phyloP scores from a whole-genome alignment of 345 rosid genomes.

The Brassica rapa region DNA sequence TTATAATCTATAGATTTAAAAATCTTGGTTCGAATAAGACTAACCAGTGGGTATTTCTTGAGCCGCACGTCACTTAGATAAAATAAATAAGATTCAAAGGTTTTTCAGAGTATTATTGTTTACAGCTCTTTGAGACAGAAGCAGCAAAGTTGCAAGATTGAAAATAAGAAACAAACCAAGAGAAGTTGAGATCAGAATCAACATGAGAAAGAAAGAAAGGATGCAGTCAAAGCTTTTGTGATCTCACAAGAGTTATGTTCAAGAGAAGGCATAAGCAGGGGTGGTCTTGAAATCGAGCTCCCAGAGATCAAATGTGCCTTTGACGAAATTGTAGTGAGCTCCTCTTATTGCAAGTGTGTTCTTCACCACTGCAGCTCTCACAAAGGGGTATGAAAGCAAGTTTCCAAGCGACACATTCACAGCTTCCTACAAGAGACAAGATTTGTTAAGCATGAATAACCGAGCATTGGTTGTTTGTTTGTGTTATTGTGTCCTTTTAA shows the following conservation, averaged over 20 bases:
- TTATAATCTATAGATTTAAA: not conserved
- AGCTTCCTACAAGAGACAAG: slow-evolving; percentile 55
- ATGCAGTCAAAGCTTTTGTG: slow-evolving; percentile 26
- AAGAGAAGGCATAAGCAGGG: slow-evolving; percentile 44
- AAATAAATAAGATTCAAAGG: not conserved
- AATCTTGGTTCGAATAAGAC: not conserved
- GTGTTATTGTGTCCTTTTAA: not conserved
- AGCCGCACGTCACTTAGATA: not conserved
- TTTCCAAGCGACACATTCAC: slow-evolving; percentile 83
- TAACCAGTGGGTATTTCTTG: not conserved
- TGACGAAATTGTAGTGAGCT: slow-evolving; percentile 75
- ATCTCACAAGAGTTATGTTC: slow-evolving; percentile 18
- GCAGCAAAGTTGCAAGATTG: slow-evolving; percentile 24
- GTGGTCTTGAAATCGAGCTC: slow-evolving; percentile 60
- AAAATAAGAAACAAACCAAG: slow-evolving; percentile 3
- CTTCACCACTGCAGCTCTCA: slow-evolving; percentile 63
- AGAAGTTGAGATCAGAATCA: slow-evolving; percentile 30
- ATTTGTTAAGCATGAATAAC: not conserved
- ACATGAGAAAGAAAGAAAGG: slow-evolving; percentile 11
- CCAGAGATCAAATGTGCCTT: slow-evolving; percentile 75
- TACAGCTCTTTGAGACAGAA: slow-evolving; percentile 20
- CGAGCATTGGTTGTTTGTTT: not conserved
- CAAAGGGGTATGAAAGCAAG: slow-evolving; percentile 75
- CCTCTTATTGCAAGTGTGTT: slow-evolving; percentile 58
- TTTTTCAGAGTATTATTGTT: slow-evolving; percentile 32